Conservation (phyloP, 768 basidiomycete species). For the Tulasnella sp. region DNA sequence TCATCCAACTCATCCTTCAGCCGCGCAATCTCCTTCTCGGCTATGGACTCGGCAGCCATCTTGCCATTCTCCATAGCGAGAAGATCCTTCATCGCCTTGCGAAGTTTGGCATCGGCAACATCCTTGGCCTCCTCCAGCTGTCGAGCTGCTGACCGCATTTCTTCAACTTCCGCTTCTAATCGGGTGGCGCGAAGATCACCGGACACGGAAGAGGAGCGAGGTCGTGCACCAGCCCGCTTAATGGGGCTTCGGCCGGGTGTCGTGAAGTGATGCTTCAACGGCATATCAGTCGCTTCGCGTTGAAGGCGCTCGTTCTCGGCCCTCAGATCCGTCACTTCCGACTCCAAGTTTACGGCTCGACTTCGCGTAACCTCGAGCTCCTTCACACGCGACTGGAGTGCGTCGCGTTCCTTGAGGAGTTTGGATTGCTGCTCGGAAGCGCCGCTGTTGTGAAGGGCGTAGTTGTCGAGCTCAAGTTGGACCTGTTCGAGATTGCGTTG, state of each 20-base stretch:
- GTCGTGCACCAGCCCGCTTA: not conserved
- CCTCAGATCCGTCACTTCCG: not conserved
- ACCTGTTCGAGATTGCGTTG: not conserved
- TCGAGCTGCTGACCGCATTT: not conserved
- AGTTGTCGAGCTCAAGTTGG: constrained; percentile 5
- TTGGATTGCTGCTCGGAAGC: not conserved
- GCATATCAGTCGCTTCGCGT: not conserved
- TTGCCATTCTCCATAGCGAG: constrained; percentile 7
- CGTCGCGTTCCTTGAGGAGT: not conserved
- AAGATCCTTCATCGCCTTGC: not conserved
- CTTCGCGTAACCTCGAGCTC: not conserved
- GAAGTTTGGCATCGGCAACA: not conserved
- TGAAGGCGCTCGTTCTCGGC: not conserved
- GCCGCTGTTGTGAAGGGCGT: constrained; percentile 5
- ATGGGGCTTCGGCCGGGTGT: not conserved
- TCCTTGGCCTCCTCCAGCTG: not conserved
- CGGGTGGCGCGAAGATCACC: not conserved
- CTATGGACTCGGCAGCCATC: constrained; percentile 2
- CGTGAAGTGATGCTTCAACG: not conserved
- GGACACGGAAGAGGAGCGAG: not conserved
- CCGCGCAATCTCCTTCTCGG: constrained; percentile 1
- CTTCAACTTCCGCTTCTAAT: constrained; percentile 1
- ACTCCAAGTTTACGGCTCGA: not conserved
- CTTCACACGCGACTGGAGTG: not conserved
- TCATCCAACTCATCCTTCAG: constrained; percentile 5